Evolutionary conservation across 208 protist genomes (phyloP), one percentile per base, ranked within the genome.

Genomic region (Histomonas meleagridis): DNA sequence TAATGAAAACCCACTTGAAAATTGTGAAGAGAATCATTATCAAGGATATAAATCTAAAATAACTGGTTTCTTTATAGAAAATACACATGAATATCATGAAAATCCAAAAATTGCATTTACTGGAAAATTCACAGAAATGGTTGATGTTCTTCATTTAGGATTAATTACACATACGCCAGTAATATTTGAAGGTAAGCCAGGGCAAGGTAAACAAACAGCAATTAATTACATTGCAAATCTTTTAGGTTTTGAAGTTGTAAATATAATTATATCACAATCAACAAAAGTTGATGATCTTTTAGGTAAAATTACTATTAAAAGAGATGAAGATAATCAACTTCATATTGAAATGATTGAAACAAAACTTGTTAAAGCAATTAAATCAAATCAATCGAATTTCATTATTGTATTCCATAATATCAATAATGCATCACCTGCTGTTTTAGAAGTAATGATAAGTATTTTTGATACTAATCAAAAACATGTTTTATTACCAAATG

Each of bases 221-320:
- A 55, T 86, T 38, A 55, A 51, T 16, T 86, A 86, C 38, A 26
- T 86, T 0, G 76, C 76, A 38, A 1, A 51, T 32, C 32, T 32
- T 51, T 1, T 32, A 21, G 23, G 38, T 55, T 40, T n/a, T 18
- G 38, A 86, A 21, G 46, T 86, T 32, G 32, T 86, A 7, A 32
- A 12, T 38, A n/a, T 86, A 35, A 38, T 46, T 32, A n/a, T 86
- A 32, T 86, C 76, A 32, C 43, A 86, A 35, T 35, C n/a, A 32
- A 86, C 76, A 86, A 86, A 40, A 55, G 35, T 57, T 38, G 76
- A 86, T n/a, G 46, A 86, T 16, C 18, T 86, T 2, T 86, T 86
- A 57, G 76, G 76, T 10, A 43, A 86, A 57, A 43, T 51, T 51
- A 43, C 2, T 26, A 35, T 76, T 76, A 18, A 7, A 4, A 2